A percentile compares a stretch with the other conserved stretches of the same genome.
Evolutionary conservation across 495 filamentous ascomycete genomes (phyloP).

Genomic region (Aspergillus panamensis): DNA sequence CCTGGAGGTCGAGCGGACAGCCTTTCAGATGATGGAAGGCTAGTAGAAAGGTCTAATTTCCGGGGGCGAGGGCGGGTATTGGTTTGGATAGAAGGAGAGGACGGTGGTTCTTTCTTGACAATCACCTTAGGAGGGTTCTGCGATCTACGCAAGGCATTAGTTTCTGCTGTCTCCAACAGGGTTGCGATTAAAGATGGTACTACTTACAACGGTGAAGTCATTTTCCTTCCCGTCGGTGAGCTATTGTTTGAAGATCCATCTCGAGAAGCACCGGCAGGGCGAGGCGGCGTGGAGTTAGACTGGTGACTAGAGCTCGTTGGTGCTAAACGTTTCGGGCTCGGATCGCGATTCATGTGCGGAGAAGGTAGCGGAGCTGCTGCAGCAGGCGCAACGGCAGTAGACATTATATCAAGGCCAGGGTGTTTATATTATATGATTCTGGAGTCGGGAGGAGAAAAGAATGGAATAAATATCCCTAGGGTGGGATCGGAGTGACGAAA

Average conservation of each 20-base stretch:
- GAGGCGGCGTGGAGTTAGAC: conserved; percentile 37
- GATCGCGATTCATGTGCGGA: conserved; percentile 45
- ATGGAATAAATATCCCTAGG: conserved; percentile 1
- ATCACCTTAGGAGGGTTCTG: conserved; percentile 69
- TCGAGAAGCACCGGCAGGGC: conserved; percentile 32
- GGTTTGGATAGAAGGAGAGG: conserved; percentile 69
- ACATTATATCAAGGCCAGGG: conserved; percentile 36
- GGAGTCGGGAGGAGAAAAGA: background rate
- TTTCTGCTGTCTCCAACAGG: background rate
- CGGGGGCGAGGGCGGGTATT: conserved; percentile 76
- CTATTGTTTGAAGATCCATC: conserved; percentile 42
- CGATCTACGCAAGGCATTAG: conserved; percentile 21
- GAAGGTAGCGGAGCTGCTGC: conserved; percentile 45
- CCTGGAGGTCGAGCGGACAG: conserved; percentile 62
- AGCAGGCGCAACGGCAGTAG: conserved; percentile 51
- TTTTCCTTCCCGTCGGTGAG: conserved; percentile 49
- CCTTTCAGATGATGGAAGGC: conserved; percentile 56
- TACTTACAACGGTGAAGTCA: conserved; percentile 55
- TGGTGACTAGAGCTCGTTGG: conserved; percentile 31
- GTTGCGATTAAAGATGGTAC: background rate
- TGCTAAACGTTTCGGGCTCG: conserved; percentile 48
- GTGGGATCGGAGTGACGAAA: background rate
- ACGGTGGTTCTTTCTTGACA: conserved; percentile 93
- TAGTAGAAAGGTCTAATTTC: conserved; percentile 82
- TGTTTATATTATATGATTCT: background rate